These are phyloP conservation scores for Nephelium lappaceum DNA, from an alignment of 345 rosid species.

Conservation along the genomic window DNA sequence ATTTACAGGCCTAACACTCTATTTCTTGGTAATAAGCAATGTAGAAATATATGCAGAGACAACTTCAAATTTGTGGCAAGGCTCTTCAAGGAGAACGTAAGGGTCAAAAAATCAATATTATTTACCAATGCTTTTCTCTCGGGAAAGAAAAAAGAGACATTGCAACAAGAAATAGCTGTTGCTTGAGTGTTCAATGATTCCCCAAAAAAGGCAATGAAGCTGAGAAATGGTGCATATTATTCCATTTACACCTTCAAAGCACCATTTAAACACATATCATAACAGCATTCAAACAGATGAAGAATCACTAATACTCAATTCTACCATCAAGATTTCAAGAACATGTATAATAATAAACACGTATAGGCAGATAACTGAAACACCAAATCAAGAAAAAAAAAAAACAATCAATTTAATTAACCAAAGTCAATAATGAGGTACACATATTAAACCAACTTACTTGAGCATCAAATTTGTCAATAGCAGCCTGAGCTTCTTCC, in stretches of 20 bases:
- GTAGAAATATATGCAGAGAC: not conserved
- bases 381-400: constrained; percentile 21
- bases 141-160: not conserved
- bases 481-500: constrained; percentile 82
- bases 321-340: not conserved
- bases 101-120: not conserved
- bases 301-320: not conserved
- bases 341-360: not conserved
- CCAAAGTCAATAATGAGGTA: not conserved
- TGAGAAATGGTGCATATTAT: not conserved
- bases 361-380: not conserved
- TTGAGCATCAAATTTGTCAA: constrained; percentile 63
- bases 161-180: not conserved
- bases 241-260: not conserved
- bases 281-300: not conserved
- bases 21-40: not conserved
- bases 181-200: not conserved
- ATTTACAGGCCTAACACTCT: not conserved
- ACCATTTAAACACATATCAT: not conserved
- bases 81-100: not conserved
- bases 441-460: constrained; percentile 31
- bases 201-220: not conserved
- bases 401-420: constrained; percentile 20
- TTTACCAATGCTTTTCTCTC: not conserved
- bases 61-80: not conserved